These are phyloP conservation scores for Apiospora pterosperma DNA, from an alignment of 2,329 filamentous ascomycete genomes.

Conservation along the genomic window DNA sequence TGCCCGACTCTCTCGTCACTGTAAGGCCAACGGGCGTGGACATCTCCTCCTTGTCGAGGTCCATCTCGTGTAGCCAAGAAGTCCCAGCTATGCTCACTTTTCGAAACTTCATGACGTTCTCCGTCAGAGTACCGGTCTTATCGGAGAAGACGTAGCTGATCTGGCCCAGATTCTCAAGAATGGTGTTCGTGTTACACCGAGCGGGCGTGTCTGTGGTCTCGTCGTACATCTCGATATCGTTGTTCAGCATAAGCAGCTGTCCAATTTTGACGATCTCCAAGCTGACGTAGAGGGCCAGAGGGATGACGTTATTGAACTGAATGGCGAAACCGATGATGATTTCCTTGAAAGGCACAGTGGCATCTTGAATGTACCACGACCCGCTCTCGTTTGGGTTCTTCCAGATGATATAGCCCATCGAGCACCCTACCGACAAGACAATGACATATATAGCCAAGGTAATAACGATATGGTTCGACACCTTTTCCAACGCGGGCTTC, in stretches of 20 bases:
- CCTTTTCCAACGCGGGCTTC: constrained; percentile 69
- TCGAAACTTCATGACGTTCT: constrained; percentile 93
- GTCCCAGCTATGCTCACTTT: constrained; percentile 88
- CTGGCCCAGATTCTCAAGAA: constrained; percentile 90
- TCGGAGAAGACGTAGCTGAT: constrained; percentile 89
- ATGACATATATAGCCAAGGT: constrained; percentile 78
- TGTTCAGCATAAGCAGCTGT: constrained; percentile 73
- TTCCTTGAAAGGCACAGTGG: constrained; percentile 71
- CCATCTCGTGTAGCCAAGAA: constrained; percentile 81
- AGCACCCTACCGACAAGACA: constrained; percentile 74
- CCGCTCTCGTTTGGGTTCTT: constrained; percentile 59
- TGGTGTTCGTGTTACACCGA: constrained; percentile 88
- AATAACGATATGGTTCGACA: constrained; percentile 79
- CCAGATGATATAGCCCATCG: constrained; percentile 80
- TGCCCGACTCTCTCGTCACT: not conserved
- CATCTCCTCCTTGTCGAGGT: constrained; percentile 41
- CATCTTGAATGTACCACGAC: constrained; percentile 73
- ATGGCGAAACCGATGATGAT: constrained; percentile 90
- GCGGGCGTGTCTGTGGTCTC: constrained; percentile 79
- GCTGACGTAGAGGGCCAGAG: constrained; percentile 85
- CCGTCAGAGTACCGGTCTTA: constrained; percentile 91
- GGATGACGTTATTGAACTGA: constrained; percentile 96
- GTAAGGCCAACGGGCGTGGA: not conserved
- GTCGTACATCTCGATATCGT: constrained; percentile 89
- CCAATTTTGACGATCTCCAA: constrained; percentile 83